Conservation (phyloP, 2,329 filamentous ascomycete species). For the Phyllosticta citrichinensis region DNA sequence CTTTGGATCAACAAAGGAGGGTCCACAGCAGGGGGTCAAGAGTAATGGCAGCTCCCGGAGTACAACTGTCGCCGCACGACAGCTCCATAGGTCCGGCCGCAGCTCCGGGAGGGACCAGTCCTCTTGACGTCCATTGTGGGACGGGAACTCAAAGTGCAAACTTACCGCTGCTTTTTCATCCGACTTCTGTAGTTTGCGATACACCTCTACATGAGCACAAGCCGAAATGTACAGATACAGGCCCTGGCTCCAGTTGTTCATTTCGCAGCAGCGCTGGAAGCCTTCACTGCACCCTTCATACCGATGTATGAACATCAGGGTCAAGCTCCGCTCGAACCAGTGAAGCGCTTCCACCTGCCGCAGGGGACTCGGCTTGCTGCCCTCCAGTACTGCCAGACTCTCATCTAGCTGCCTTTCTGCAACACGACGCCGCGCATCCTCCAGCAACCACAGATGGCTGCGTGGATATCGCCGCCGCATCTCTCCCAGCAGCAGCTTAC, state of each 20-base stretch:
- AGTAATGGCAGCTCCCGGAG: neutral
- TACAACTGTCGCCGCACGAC: too few relatives aligned
- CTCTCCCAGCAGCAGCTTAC: conserved; percentile 54
- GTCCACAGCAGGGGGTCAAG: too few relatives aligned
- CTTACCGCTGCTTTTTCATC: neutral
- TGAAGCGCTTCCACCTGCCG: conserved; percentile 81
- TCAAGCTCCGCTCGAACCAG: conserved; percentile 73
- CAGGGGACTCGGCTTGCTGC: conserved; percentile 51
- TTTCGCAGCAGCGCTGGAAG: conserved; percentile 64
- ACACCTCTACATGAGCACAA: conserved; percentile 67
- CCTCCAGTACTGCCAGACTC: conserved; percentile 56
- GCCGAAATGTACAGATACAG: conserved; percentile 87
- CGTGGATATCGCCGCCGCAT: conserved; percentile 75
- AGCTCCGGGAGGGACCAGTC: too few relatives aligned
- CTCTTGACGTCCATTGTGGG: too few relatives aligned
- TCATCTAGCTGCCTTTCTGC: conserved; percentile 55
- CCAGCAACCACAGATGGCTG: conserved; percentile 75
- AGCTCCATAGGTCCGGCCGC: too few relatives aligned
- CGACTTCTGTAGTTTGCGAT: conserved; percentile 49
- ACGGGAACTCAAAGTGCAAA: neutral
- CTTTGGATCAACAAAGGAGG: neutral
- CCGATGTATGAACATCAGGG: conserved; percentile 67
- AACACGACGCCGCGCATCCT: conserved; percentile 70
- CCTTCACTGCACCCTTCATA: conserved; percentile 64
- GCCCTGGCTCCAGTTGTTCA: conserved; percentile 85